A percentile compares a stretch with the other conserved stretches of the same genome.
phyloP scores from a whole-genome alignment of 1,284 basidiomycete genomes.

The Rhodotorula sp. region DNA sequence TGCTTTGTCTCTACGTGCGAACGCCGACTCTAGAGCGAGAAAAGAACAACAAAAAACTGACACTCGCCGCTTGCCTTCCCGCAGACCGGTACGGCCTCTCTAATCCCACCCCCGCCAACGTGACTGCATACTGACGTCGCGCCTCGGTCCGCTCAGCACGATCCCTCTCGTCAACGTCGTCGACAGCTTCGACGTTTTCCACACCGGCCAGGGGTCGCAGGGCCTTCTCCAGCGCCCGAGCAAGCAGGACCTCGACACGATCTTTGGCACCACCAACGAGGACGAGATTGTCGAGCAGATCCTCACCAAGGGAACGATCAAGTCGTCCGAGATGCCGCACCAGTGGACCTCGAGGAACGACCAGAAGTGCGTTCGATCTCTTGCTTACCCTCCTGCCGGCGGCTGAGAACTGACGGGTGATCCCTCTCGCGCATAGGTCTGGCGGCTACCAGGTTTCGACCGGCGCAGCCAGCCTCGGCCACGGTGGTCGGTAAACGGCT shows the following conservation, averaged over 20 bases:
- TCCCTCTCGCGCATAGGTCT: slow-evolving; percentile 3
- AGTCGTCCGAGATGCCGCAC: slow-evolving; percentile 11
- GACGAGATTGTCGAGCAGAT: slow-evolving; percentile 47
- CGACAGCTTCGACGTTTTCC: slow-evolving; percentile 51
- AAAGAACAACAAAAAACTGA: not conserved
- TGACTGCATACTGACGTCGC: not conserved
- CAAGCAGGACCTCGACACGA: slow-evolving; percentile 50
- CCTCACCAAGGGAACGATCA: slow-evolving; percentile 47
- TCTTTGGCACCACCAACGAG: slow-evolving; percentile 49
- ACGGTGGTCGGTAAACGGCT: slow-evolving; percentile 25
- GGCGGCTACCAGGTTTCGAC: slow-evolving; percentile 21
- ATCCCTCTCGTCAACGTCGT: slow-evolving; percentile 52
- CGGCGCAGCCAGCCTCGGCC: slow-evolving; percentile 6
- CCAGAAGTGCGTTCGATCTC: slow-evolving; percentile 2
- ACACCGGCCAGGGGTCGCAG: slow-evolving; percentile 49
- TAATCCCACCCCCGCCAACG: not conserved
- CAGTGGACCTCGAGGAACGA: slow-evolving; percentile 23
- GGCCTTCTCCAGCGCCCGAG: slow-evolving; percentile 50
- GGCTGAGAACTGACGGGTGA: not conserved
- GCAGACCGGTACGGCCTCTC: slow-evolving; percentile 4
- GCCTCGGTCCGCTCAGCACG: slow-evolving; percentile 33
- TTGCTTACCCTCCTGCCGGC: not conserved
- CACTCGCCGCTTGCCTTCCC: not conserved
- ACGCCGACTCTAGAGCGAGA: no score
- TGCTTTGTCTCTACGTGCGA: not conserved